These are phyloP conservation scores for Fraxinus paxiana DNA, from an alignment of 305 asterid species.

Conservation along the genomic window DNA sequence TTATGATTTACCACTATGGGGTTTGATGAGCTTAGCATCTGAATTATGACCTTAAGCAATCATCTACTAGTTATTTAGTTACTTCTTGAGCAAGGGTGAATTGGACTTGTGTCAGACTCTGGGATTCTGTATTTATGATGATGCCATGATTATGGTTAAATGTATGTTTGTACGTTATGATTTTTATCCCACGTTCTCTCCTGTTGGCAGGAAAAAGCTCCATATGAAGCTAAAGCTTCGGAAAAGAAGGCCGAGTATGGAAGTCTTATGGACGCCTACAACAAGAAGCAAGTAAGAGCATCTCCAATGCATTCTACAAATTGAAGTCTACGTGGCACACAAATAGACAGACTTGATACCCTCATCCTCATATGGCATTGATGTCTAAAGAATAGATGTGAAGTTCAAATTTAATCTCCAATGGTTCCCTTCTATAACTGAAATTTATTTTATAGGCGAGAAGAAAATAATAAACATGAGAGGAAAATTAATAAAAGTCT, in stretches of 20 bases:
- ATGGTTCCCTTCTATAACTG: background rate
- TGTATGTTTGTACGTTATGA: background rate
- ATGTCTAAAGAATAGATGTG: slow-evolving; percentile 21
- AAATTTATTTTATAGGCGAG: slow-evolving; percentile 10
- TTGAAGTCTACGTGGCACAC: too few relatives aligned
- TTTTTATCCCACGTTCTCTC: slow-evolving; percentile 9
- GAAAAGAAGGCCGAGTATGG: slow-evolving; percentile 72
- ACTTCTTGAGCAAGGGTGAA: background rate
- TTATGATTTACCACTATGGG: too few relatives aligned
- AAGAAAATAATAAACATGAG: slow-evolving; percentile 13
- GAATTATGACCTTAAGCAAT: slow-evolving; percentile 1
- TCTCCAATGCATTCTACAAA: background rate
- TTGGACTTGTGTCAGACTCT: background rate
- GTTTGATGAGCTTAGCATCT: background rate
- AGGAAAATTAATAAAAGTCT: background rate
- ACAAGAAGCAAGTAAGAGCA: slow-evolving; percentile 58
- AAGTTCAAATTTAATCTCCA: slow-evolving; percentile 11
- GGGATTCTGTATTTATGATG: slow-evolving; percentile 8
- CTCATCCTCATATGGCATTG: background rate
- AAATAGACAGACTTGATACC: too few relatives aligned
- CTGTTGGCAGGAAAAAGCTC: slow-evolving; percentile 74
- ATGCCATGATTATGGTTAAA: background rate
- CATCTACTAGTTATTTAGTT: background rate
- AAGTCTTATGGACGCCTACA: slow-evolving; percentile 68
- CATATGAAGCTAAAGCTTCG: slow-evolving; percentile 91